Evolutionary conservation across 192 early-diverging fungal species (phyloP), one percentile per base, ranked within the genome.

Genomic region (Rhizoclosmatium globosum): DNA sequence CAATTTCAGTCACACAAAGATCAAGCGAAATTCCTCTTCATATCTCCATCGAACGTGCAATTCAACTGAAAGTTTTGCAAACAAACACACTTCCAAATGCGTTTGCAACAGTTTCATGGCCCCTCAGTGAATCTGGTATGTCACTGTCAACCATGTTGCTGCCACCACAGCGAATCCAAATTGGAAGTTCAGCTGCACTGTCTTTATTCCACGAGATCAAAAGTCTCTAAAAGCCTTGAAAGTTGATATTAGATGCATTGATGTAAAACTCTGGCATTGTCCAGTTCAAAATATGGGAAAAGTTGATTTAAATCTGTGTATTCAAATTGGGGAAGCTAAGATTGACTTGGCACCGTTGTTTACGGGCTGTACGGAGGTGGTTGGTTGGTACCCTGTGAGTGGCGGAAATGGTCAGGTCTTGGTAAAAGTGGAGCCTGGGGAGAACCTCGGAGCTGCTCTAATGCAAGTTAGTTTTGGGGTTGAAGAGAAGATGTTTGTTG

Each of bases 331-430:
- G 3, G 45, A 39, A 15, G 71, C 77, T 2, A 64, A 46, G 2
- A 76, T 85, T 17, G 81, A 81, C 38, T 48, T 85, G 17, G 70
- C 45, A 9, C 71, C 78, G 2, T 57, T 85, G 21, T 81, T 85
- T 72, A 76, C 74, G 9, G 81, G 81, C 6, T 64, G 80, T 15
- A 44, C 42, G 53, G 81, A 82, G 56, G 65, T 85, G 0, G 44
- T 75, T 56, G 84, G 84, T 9, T 85, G 84, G 84, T 82, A 81
- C 75, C 79, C 65, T 48, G 53, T 85, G 39, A 77, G 61, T 2
- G 66, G 67, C 1, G 70, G 71, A 15, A 44, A 17, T 21, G 82
- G 82, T 6, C 83, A 85, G 65, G 56, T 85, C 7, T 71, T 85
- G n/a, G 57, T 82, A 15, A 77, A 59, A 19, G 66, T 85, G 38